Conservation (phyloP, 495 filamentous ascomycete species). For the Melanomma pulvis-pyrius region DNA sequence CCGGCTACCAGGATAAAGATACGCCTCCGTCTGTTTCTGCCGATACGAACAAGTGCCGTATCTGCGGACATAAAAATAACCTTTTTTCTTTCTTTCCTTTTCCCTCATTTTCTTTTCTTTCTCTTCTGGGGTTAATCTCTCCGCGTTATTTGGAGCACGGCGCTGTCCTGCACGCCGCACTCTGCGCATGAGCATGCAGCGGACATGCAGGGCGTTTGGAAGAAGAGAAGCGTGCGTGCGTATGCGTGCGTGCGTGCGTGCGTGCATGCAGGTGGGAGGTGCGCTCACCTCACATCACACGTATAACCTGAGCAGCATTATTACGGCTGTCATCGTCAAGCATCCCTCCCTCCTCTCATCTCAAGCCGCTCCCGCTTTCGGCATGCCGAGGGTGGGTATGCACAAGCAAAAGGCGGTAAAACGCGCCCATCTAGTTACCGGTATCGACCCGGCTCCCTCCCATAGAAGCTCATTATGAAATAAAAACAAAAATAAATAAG, state of each 20-base stretch:
- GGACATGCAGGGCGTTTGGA: not conserved
- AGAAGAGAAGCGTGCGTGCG: no score
- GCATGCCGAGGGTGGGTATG: no score
- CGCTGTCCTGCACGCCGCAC: no score
- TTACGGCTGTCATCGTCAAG: not conserved
- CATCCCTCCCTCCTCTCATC: no score
- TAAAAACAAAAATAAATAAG: no score
- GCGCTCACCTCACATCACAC: not conserved
- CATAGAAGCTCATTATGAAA: no score
- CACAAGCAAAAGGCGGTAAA: no score
- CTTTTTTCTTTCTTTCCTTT: not conserved
- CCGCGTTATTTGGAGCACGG: not conserved
- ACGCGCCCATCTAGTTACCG: no score
- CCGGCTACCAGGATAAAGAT: slow-evolving; percentile 22
- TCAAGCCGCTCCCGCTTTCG: no score
- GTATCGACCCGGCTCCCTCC: no score
- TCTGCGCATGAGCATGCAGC: not conserved
- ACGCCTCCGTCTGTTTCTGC: not conserved
- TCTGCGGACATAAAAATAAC: not conserved
- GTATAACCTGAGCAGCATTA: not conserved
- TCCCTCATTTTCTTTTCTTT: no score
- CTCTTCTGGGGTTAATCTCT: not conserved
- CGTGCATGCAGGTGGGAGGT: not conserved
- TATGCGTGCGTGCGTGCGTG: no score
- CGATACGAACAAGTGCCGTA: not conserved